Base-by-base conservation (phyloP, 2,329 filamentous ascomycete genomes). In the Monilinia fructicola region DNA sequence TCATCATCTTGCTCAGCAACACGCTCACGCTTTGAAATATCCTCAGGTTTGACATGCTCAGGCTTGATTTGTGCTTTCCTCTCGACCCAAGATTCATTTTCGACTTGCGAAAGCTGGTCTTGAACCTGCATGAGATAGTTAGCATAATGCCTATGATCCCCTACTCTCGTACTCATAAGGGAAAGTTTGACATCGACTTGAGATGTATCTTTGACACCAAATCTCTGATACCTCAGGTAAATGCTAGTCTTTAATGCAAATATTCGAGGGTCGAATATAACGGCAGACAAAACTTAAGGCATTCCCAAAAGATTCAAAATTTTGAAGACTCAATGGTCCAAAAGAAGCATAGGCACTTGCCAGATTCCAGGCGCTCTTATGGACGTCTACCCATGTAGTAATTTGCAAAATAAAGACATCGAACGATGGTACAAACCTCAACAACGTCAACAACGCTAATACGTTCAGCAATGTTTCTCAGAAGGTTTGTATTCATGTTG, bases 391-490 rank as follows among this genome's bases (percentile, higher is more conserved):
- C 40, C 21, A 16, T 52, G 0, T 52, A 9, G 12, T 18, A 12
- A 28, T 52, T 52, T 16, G 53, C 21, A 55, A 55, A 16, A 38
- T 23, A 40, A 38, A 14, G 21, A 7, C 1, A 18, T 42, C 26
- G 46, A 18, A n/a, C 26, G 28, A 42, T 12, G 21, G 7, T 16
- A 56, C 40, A 35, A 35, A 67, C 65, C 60, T 64, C 65, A 21
- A 53, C 61, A 35, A 42, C 26, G 18, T 59, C 42, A 21, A 26
- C 48, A 46, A 50, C n/a, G 21, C 31, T 60, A 4, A 35, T 14
- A 38, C 55, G 46, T 21, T 61, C 61, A 26, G 64, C 64, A 5
- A 61, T 61, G 7, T 66, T 31, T 46, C 55, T 66, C 23, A 61
- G 44, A 16, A 38, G 38, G 6, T 21, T 14, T 28, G 61, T 4